Conservation (phyloP, 1,284 basidiomycete species). For the Peniophora sp. region DNA sequence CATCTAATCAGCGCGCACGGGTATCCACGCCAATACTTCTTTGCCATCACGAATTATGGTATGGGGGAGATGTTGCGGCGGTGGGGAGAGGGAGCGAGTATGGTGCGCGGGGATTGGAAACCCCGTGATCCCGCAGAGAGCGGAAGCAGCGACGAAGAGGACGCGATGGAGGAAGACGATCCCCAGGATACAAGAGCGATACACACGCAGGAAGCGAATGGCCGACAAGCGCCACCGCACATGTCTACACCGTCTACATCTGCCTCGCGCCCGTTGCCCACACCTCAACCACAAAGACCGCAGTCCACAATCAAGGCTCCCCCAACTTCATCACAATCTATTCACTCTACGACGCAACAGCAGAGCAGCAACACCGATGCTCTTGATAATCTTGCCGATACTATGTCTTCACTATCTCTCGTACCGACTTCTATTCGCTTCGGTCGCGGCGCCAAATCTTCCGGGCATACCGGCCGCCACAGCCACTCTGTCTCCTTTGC, state of each 20-base stretch:
- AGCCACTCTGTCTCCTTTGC: too few relatives aligned
- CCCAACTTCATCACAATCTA: neutral
- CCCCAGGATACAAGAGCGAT: slow-evolving; percentile 11
- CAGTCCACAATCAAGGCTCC: neutral
- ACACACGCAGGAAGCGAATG: neutral
- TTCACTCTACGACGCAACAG: neutral
- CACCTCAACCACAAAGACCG: neutral
- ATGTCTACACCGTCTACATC: too few relatives aligned
- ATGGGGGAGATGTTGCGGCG: slow-evolving; percentile 65
- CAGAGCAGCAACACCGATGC: slow-evolving; percentile 11
- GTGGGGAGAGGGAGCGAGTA: slow-evolving; percentile 75
- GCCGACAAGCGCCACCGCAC: too few relatives aligned
- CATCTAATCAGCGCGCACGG: slow-evolving; percentile 78
- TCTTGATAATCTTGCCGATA: slow-evolving; percentile 36
- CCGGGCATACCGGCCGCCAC: slow-evolving; percentile 9
- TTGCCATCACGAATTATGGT: slow-evolving; percentile 83
- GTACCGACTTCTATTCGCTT: slow-evolving; percentile 64
- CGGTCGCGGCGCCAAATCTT: slow-evolving; percentile 45
- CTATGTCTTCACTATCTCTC: slow-evolving; percentile 54
- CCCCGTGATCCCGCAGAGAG: slow-evolving; percentile 26
- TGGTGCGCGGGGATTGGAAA: slow-evolving; percentile 68
- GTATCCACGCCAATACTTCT: slow-evolving; percentile 84
- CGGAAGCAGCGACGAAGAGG: slow-evolving; percentile 14
- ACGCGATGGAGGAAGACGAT: slow-evolving; percentile 19
- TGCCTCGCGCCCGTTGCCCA: neutral